These are phyloP conservation scores for Scolecobasidium constrictum DNA, from an alignment of 2,329 filamentous ascomycete genomes.

Conservation along the genomic window DNA sequence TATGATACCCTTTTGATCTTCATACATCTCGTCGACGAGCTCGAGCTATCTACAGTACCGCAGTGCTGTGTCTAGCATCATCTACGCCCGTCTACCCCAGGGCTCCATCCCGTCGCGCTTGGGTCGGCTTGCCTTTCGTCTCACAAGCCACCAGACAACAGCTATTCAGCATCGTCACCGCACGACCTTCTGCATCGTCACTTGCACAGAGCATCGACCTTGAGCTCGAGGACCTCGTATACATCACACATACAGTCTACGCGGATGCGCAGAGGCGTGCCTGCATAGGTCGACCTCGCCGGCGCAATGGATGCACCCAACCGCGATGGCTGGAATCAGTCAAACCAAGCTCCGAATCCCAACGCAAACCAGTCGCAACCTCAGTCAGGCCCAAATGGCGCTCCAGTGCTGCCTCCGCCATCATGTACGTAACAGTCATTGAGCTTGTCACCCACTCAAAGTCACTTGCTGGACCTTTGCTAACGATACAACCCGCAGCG, in stretches of 20 bases:
- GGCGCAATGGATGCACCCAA: neutral
- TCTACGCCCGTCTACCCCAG: no score
- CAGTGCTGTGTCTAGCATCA: no score
- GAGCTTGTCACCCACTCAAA: no score
- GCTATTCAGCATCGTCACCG: neutral
- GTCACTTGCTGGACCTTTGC: no score
- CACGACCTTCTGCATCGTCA: neutral
- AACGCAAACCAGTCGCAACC: conserved; percentile 22
- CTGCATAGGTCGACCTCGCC: neutral
- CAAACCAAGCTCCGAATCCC: conserved; percentile 19
- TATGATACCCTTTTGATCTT: no score
- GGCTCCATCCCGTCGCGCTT: no score
- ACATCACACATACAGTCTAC: neutral
- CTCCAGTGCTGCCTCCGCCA: conserved; percentile 27
- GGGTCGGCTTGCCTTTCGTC: no score
- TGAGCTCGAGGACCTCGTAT: neutral
- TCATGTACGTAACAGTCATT: conserved; percentile 26
- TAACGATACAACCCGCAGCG: neutral
- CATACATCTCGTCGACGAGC: no score
- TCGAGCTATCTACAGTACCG: no score
- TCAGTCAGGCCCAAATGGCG: conserved; percentile 24
- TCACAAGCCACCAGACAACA: no score
- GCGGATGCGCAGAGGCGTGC: neutral
- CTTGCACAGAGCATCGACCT: neutral
- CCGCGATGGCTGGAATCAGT: neutral